Base-by-base conservation (phyloP, 2,329 filamentous ascomycete species). In the Beauveria asiatica region DNA sequence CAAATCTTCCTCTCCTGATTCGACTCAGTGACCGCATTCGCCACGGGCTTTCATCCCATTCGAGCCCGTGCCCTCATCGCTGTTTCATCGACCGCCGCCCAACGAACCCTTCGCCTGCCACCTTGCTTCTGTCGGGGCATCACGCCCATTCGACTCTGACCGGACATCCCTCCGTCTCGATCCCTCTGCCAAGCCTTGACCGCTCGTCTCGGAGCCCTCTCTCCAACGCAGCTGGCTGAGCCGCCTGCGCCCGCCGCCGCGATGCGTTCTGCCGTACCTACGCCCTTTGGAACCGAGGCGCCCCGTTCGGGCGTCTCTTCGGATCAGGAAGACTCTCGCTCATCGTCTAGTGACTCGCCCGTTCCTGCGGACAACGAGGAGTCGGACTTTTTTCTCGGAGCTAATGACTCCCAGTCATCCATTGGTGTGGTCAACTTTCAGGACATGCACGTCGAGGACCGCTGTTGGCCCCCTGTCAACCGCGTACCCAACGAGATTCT, bases 341-440 rank as follows among this genome's bases (percentile, higher is more conserved):
- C 81, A 3, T 89, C 87, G 6, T 88, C 88, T 8, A 89, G 86
- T 61, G 89, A 87, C 70, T 92, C 89, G 1, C 88, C 89, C 49
- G 84, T 82, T 56, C 85, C 88, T 57, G 85, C 84, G 70, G 88
- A 91, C 70, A 91, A 95, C 74, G 89, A 92, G 70, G 93, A 97
- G 75, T 96, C 92, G 66, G 93, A 97, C 75, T 96, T 94, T 74
- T 94, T 94, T 73, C 87, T 89, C 71, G 83, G 82, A 61, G 87
- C 89, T 68, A 96, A 97, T 76, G 93, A 97, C 76, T 97, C 93
- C 4, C 84, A 94, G 72, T 97, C 93, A 1, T 97, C 93, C 1
- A 82, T 97, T 60, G 92, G 91, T 57, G 84, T 91, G 39, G 88
- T 89, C 50, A 88, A 88, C 62, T 82, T 91, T 62, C 86, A 86